Evolutionary conservation across 352 stramenopile species (phyloP).

Genomic region (Pythium aristosporum): DNA sequence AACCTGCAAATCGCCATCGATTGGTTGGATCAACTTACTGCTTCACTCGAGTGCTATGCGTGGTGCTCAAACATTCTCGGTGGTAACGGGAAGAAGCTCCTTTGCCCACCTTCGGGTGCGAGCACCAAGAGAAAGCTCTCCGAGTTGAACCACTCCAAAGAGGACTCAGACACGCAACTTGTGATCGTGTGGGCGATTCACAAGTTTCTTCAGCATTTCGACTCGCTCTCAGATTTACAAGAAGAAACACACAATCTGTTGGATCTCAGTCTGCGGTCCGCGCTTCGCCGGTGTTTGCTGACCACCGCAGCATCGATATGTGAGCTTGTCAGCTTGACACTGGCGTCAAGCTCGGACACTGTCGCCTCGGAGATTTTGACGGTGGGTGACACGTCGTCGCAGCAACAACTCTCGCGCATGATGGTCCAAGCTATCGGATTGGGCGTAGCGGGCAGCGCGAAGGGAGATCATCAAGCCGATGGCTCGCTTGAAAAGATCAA

Average conservation of each 20-base stretch:
- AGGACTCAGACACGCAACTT: background rate
- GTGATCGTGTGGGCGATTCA: slow-evolving; percentile 10
- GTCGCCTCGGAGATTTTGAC: slow-evolving; percentile 7
- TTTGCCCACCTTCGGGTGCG: slow-evolving; percentile 17
- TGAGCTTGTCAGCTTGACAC: slow-evolving; percentile 7
- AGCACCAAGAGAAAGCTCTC: slow-evolving; percentile 40
- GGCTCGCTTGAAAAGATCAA: slow-evolving; percentile 14
- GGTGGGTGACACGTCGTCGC: background rate
- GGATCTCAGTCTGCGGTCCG: slow-evolving; percentile 2
- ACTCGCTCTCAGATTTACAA: slow-evolving; percentile 4
- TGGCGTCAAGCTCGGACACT: background rate
- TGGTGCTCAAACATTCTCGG: slow-evolving; percentile 57
- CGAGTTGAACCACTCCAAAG: background rate
- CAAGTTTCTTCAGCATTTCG: slow-evolving; percentile 12
- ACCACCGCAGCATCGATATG: background rate
- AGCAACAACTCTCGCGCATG: background rate
- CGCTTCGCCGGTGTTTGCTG: slow-evolving; percentile 5
- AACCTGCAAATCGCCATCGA: slow-evolving; percentile 26
- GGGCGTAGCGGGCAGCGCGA: background rate
- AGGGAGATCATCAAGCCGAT: background rate
- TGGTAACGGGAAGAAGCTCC: slow-evolving; percentile 20
- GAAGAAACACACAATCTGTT: background rate
- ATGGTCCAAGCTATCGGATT: slow-evolving; percentile 11
- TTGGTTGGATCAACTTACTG: slow-evolving; percentile 68
- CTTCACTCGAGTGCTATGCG: slow-evolving; percentile 52